A percentile compares a stretch with the other conserved stretches of the same genome.
phyloP scores from a whole-genome alignment of 2,329 filamentous ascomycete species.

The Gaeumannomyces tritici region DNA sequence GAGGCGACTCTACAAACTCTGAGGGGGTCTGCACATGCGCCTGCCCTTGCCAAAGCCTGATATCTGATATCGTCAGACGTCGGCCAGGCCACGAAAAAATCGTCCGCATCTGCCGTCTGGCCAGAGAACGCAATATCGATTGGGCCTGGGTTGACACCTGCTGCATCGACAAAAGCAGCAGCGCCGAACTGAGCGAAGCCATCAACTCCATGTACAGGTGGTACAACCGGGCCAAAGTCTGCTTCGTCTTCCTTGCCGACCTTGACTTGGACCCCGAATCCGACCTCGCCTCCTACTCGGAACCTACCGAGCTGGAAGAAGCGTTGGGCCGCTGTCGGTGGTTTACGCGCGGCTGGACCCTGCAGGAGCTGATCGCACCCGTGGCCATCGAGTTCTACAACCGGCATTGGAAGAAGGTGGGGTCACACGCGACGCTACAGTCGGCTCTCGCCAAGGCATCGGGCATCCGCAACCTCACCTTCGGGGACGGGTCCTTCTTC shows the following conservation, averaged over 20 bases:
- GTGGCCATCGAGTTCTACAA: constrained; percentile 8
- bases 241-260: background rate
- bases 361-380: constrained; percentile 12
- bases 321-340: constrained; percentile 4
- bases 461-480: background rate
- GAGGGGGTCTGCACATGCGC: no score
- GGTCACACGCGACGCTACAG: constrained; percentile 1
- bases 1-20: no score
- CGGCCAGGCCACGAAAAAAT: no score
- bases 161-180: constrained; percentile 2
- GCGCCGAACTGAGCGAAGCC: background rate
- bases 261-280: no score
- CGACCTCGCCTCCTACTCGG: no score
- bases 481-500: background rate
- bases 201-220: constrained; percentile 4
- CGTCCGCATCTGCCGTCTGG: no score
- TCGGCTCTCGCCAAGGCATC: background rate
- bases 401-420: constrained; percentile 6
- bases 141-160: constrained; percentile 1
- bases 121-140: no score
- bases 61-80: no score
- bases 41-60: no score
- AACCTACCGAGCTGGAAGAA: no score
- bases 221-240: background rate
- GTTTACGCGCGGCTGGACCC: constrained; percentile 12